Evolutionary conservation across 306 rosid genomes (phyloP).

Genomic region (Sechiopsis laciniata): DNA sequence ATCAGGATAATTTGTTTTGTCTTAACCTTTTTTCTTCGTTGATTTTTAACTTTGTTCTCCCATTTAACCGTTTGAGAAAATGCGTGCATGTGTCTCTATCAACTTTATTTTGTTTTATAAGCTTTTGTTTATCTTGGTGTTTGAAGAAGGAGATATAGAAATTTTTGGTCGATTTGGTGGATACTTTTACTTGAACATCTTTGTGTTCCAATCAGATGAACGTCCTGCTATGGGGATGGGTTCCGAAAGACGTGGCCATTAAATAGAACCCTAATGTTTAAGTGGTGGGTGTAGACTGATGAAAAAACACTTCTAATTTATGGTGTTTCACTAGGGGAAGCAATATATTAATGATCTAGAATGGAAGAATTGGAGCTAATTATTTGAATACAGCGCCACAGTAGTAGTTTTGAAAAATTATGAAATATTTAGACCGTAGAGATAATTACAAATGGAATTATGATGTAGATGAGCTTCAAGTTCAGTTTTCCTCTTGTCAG

Average conservation of each 20-base stretch:
- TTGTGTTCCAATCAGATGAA: constrained; percentile 1
- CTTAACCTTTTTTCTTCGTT: not conserved
- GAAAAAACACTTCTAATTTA: not conserved
- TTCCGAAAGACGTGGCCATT: not conserved
- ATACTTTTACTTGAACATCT: not conserved
- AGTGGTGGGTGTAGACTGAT: not conserved
- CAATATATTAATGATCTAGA: not conserved
- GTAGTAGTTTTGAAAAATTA: not conserved
- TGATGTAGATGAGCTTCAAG: constrained; percentile 6
- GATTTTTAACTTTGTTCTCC: not conserved
- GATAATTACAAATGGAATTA: not conserved
- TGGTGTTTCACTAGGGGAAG: not conserved
- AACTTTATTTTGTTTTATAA: no score
- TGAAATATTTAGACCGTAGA: not conserved
- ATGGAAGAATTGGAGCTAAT: constrained; percentile 1
- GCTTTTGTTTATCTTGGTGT: not conserved
- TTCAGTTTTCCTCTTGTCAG: not conserved
- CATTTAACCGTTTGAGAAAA: not conserved
- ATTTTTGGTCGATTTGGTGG: not conserved
- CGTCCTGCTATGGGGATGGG: not conserved
- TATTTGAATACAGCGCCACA: not conserved
- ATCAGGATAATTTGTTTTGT: not conserved
- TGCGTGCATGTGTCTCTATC: not conserved
- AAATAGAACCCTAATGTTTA: not conserved
- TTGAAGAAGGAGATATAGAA: not conserved